These are phyloP conservation scores for Metarhizium album DNA, from an alignment of 2,329 filamentous ascomycete species.

Conservation along the genomic window DNA sequence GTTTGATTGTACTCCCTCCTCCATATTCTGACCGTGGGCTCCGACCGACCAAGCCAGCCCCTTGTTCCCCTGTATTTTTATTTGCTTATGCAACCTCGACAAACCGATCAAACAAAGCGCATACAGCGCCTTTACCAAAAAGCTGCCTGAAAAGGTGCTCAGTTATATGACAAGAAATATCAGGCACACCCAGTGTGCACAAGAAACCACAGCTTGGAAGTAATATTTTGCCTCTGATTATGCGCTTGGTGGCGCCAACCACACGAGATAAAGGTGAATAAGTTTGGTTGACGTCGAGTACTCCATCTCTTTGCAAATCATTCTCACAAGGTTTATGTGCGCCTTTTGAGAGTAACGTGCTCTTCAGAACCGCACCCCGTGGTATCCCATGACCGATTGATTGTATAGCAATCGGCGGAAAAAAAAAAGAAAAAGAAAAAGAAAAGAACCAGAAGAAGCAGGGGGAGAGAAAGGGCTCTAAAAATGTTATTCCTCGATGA, in stretches of 20 bases:
- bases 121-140: background rate
- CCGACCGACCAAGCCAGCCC: background rate
- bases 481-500: background rate
- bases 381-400: slow-evolving; percentile 4
- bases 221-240: background rate
- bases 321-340: background rate
- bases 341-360: background rate
- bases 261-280: background rate
- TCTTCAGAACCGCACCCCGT: background rate
- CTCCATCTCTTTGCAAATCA: slow-evolving; percentile 1
- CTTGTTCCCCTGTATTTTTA: background rate
- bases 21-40: too few relatives aligned
- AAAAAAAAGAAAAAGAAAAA: background rate
- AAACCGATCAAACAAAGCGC: background rate
- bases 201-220: background rate
- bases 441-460: too few relatives aligned
- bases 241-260: background rate
- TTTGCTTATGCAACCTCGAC: background rate
- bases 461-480: background rate
- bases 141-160: background rate
- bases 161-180: background rate
- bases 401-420: background rate
- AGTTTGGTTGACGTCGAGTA: background rate
- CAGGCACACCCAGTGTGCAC: background rate
- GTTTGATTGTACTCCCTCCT: too few relatives aligned